Conservation (phyloP, 805 yeast species). For the Peterozyma toletana region DNA sequence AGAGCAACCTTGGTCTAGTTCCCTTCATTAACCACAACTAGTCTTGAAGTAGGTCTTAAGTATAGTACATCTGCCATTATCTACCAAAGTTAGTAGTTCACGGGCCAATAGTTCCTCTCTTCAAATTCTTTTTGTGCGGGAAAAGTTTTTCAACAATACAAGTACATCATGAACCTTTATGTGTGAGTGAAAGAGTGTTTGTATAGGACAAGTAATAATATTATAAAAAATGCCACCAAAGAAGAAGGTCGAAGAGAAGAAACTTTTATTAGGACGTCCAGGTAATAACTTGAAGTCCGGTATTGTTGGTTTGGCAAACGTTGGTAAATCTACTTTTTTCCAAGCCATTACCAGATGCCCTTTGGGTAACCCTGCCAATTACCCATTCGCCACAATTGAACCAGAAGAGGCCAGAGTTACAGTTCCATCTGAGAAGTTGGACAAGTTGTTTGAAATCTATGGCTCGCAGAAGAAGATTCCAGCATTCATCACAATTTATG, state of each 20-base stretch:
- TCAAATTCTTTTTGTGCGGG: background rate
- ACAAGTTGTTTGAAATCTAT: constrained; percentile 39
- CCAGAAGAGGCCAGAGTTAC: constrained; percentile 58
- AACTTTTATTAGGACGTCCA: constrained; percentile 29
- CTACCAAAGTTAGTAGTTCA: no score
- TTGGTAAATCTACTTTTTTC: constrained; percentile 51
- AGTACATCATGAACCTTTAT: no score
- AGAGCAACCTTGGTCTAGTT: no score
- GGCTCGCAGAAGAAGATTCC: constrained; percentile 44
- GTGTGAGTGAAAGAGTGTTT: no score
- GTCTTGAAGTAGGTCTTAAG: no score
- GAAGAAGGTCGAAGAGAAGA: constrained; percentile 31
- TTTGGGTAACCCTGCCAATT: constrained; percentile 61
- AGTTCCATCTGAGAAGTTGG: constrained; percentile 44
- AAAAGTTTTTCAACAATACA: background rate
- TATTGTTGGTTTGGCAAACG: constrained; percentile 60
- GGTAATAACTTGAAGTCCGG: constrained; percentile 41
- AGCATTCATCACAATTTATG: constrained; percentile 50
- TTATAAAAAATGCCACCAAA: constrained; percentile 27
- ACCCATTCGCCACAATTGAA: constrained; percentile 73
- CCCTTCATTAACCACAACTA: no score
- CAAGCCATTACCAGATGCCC: constrained; percentile 55
- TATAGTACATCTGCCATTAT: no score
- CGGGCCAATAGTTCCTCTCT: background rate
- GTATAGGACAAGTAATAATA: background rate